Base-by-base conservation (phyloP, 1,139 yeast genomes). In the Scheffersomyces titani region DNA sequence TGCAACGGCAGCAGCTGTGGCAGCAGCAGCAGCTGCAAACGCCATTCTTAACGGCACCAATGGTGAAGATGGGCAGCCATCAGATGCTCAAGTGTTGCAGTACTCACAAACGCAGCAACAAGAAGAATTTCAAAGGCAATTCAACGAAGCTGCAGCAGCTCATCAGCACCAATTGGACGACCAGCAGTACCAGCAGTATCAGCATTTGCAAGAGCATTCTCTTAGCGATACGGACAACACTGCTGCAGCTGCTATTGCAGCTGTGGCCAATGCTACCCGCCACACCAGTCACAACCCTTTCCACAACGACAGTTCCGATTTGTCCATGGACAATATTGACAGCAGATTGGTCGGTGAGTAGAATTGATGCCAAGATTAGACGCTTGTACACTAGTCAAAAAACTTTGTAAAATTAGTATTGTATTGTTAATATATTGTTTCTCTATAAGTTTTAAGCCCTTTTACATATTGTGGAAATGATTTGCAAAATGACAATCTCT, bases 241-340 rank as follows among this genome's bases (percentile, higher is more conserved):
- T 5, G 75, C 80, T 22, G 81, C 79, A 16, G 80, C 80, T 47
- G 81, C 81, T 3, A 76, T 77, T 59, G 81, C 81, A 22, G 81
- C 81, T 7, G 82, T 76, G 44, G 80, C 78, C 36, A 72, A 70
- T 56, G 77, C 76, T 16, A 64, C 69, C 20, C 65, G 70, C 51
- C 67, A 65, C 48, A 67, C 66, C 52, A 70, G 67, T 55, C 70
- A 67, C 55, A 52, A 52, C 22, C 47, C 46, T 9, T 57, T 55
- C 49, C 71, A 69, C 52, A 68, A 68, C 54, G 72, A 70, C 52
- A 69, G 68, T 48, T 71, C 70, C 52, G 82, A 77, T 55, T 72
- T 80, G 60, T 74, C 81, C 13, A 80, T 80, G 76, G 83, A 79
- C 57, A 80, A 80, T 62, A 80, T 80, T 59, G 84, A 80, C 61